These are phyloP conservation scores for Hirschfeldia incana DNA, from an alignment of 345 rosid genomes.

Conservation along the genomic window DNA sequence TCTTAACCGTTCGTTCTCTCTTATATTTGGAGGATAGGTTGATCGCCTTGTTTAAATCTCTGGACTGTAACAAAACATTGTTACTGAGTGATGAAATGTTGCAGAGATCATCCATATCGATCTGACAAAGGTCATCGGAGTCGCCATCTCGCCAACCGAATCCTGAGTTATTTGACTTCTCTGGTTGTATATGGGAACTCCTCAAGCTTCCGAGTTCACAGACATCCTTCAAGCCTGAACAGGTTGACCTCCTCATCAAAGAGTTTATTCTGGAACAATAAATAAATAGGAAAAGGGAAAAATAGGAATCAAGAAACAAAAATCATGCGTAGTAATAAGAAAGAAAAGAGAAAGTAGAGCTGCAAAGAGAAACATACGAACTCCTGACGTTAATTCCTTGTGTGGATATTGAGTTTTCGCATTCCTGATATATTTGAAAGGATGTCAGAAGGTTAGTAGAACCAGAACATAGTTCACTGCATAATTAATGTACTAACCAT, in stretches of 20 bases:
- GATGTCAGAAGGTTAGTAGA: constrained; percentile 26
- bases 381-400: constrained; percentile 50
- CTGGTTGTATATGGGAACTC: constrained; percentile 52
- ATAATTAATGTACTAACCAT: constrained; percentile 46
- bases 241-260: constrained; percentile 58
- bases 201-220: constrained; percentile 65
- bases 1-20: constrained; percentile 51
- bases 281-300: background rate
- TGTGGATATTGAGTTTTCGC: constrained; percentile 47
- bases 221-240: constrained; percentile 73
- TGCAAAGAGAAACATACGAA: constrained; percentile 56
- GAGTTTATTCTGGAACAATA: constrained; percentile 49
- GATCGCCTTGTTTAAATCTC: constrained; percentile 66
- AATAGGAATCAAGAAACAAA: constrained; percentile 12
- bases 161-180: constrained; percentile 46
- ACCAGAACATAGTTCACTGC: constrained; percentile 13
- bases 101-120: constrained; percentile 74
- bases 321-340: constrained; percentile 6
- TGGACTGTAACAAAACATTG: constrained; percentile 51
- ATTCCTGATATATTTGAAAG: constrained; percentile 50
- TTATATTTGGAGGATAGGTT: constrained; percentile 21
- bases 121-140: constrained; percentile 76
- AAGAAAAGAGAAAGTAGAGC: constrained; percentile 1
- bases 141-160: constrained; percentile 46
- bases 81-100: constrained; percentile 48